These are phyloP conservation scores for Lophiotrema nucula DNA, from an alignment of 495 filamentous ascomycete species.

Conservation along the genomic window DNA sequence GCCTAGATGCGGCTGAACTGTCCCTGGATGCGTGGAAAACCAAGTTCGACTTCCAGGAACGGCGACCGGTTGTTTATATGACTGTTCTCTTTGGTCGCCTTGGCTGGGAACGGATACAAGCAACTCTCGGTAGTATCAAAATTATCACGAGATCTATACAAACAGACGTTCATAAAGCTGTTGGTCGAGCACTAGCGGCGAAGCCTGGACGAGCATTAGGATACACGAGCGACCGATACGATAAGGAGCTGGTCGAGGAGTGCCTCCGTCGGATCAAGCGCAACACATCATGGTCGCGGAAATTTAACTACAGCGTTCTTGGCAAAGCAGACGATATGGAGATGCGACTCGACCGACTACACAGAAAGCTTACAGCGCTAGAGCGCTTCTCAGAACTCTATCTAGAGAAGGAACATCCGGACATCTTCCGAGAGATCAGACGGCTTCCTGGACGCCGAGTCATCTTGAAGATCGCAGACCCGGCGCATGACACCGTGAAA, in stretches of 20 bases:
- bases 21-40: constrained; percentile 12
- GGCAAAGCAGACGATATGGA: constrained; percentile 8
- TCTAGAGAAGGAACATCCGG: constrained; percentile 16
- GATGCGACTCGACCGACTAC: constrained; percentile 6
- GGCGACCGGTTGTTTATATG: constrained; percentile 13
- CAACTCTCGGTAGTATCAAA: constrained; percentile 3
- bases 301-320: constrained; percentile 10
- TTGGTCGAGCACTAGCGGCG: neutral
- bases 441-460: constrained; percentile 13
- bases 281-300: constrained; percentile 5
- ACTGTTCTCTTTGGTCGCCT: constrained; percentile 12
- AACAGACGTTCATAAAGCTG: constrained; percentile 9
- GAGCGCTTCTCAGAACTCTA: constrained; percentile 21
- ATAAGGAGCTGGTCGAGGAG: neutral
- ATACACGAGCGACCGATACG: neutral
- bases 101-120: constrained; percentile 8
- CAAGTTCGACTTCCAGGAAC: constrained; percentile 22
- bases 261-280: constrained; percentile 1
- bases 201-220: neutral
- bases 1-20: constrained; percentile 8
- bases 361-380: constrained; percentile 9
- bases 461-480: neutral
- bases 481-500: neutral
- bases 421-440: constrained; percentile 6
- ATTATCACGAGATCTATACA: neutral